Percentiles rank a stretch among this genome's conserved stretches.
Evolutionary conservation across 192 early-diverging fungal genomes (phyloP).

Genomic region (Backusella tuberculispora): DNA sequence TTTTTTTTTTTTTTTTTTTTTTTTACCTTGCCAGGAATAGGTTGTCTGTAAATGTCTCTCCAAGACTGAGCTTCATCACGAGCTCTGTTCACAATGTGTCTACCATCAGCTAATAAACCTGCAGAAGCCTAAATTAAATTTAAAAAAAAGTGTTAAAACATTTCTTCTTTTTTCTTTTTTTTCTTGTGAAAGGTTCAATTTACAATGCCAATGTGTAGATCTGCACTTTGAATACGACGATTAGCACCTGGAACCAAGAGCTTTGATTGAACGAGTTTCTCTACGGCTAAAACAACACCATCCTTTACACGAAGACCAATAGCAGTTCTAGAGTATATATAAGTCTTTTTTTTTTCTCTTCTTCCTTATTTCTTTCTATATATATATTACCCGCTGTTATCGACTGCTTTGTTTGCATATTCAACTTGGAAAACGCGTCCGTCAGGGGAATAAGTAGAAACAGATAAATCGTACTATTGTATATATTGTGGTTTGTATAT

Average conservation of each 20-base stretch:
- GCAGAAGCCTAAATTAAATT: slow-evolving; percentile 70
- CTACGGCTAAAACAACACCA: slow-evolving; percentile 96
- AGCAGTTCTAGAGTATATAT: slow-evolving; percentile 66
- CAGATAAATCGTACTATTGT: slow-evolving; percentile 91
- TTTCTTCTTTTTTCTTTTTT: neutral
- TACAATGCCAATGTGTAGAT: slow-evolving; percentile 93
- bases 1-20: neutral
- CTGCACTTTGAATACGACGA: slow-evolving; percentile 89
- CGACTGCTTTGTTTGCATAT: slow-evolving; percentile 97
- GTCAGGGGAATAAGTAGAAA: slow-evolving; percentile 99
- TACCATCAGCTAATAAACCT: slow-evolving; percentile 90
- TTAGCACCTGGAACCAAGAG: slow-evolving; percentile 93
- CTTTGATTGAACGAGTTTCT: slow-evolving; percentile 95
- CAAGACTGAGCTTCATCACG: slow-evolving; percentile 92
- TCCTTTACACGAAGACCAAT: slow-evolving; percentile 94
- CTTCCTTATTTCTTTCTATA: neutral
- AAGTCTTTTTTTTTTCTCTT: neutral
- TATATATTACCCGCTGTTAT: slow-evolving; percentile 97
- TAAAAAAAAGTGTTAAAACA: neutral
- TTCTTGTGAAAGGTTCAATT: neutral
- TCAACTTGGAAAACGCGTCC: slow-evolving; percentile 99
- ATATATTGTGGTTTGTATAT: slow-evolving; percentile 24
- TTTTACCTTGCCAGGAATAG: slow-evolving; percentile 80
- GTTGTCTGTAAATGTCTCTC: slow-evolving; percentile 79
- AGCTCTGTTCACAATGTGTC: slow-evolving; percentile 87